Conservation (phyloP, 768 basidiomycete genomes). For the Rhodocollybia butyracea region DNA sequence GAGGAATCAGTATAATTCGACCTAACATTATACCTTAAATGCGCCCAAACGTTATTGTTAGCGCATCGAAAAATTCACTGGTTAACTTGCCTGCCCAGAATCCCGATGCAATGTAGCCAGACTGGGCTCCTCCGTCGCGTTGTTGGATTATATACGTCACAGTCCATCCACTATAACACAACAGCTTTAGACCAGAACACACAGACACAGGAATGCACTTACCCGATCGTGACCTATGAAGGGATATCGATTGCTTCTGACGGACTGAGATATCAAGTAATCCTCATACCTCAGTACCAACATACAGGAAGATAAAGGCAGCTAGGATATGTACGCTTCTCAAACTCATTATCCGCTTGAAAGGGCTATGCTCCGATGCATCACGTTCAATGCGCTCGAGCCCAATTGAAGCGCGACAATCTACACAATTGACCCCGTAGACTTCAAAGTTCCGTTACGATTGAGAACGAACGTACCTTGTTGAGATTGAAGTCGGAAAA, state of each 20-base stretch:
- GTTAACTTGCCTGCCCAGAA: conserved; percentile 42
- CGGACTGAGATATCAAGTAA: background rate
- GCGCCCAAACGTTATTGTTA: background rate
- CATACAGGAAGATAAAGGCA: conserved; percentile 36
- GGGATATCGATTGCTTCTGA: background rate
- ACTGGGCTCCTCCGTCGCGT: conserved; percentile 42
- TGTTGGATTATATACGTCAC: conserved; percentile 53
- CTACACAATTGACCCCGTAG: background rate
- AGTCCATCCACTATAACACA: conserved; percentile 53
- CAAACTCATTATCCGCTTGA: conserved; percentile 30
- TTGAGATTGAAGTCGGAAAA: conserved; percentile 70
- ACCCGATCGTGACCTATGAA: conserved; percentile 7
- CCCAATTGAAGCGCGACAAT: conserved; percentile 6
- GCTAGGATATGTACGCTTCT: conserved; percentile 35
- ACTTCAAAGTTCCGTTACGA: background rate
- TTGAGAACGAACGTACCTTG: conserved; percentile 49
- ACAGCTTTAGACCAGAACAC: too few relatives aligned
- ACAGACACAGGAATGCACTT: too few relatives aligned
- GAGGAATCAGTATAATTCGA: conserved; percentile 52
- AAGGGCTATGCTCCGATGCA: conserved; percentile 8
- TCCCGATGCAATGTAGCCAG: conserved; percentile 57
- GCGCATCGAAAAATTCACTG: background rate
- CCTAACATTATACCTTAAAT: conserved; percentile 51
- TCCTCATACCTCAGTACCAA: conserved; percentile 35
- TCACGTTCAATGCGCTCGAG: conserved; percentile 1